Percentiles rank a stretch among this genome's conserved stretches.
These are phyloP conservation scores for Ustulina deusta DNA, from an alignment of 2,329 filamentous ascomycete genomes.

Conservation along the genomic window DNA sequence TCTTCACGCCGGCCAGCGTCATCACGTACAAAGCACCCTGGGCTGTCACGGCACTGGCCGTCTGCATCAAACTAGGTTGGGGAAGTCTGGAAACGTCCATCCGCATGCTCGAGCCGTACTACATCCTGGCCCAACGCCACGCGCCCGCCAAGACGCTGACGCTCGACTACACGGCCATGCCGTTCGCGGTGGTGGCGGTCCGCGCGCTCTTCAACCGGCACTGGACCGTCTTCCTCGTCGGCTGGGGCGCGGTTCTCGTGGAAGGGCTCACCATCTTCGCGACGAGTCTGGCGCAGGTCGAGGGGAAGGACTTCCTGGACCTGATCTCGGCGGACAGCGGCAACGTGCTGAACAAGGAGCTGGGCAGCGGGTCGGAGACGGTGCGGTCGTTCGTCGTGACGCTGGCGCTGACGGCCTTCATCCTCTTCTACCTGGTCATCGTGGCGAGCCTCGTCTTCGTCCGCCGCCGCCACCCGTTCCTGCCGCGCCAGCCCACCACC, in stretches of 20 bases:
- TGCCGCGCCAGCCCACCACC: conserved; percentile 82
- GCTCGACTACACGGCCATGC: conserved; percentile 79
- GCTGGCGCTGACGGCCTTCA: conserved; percentile 69
- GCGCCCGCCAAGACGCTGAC: conserved; percentile 74
- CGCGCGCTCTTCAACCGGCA: conserved; percentile 73
- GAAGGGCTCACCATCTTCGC: conserved; percentile 79
- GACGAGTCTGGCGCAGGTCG: conserved; percentile 73
- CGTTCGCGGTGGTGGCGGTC: conserved; percentile 74
- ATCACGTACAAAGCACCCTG: conserved; percentile 73
- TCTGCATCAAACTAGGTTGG: conserved; percentile 76
- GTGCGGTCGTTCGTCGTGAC: conserved; percentile 74
- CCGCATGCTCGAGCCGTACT: conserved; percentile 81
- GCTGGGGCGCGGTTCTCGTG: conserved; percentile 76
- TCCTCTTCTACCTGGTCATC: conserved; percentile 73
- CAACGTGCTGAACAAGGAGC: conserved; percentile 44
- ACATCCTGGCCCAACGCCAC: conserved; percentile 74
- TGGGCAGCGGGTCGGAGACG: conserved; percentile 70
- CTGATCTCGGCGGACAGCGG: conserved; percentile 39
- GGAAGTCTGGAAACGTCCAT: conserved; percentile 75
- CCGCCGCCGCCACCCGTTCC: conserved; percentile 74
- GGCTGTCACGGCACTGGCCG: conserved; percentile 73
- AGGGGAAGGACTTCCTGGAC: conserved; percentile 70
- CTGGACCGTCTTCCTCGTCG: conserved; percentile 74
- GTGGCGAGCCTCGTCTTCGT: conserved; percentile 71
- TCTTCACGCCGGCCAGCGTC: conserved; percentile 68